These are phyloP conservation scores for Solanum virginianum DNA, from an alignment of 257 asterid species.

Conservation along the genomic window DNA sequence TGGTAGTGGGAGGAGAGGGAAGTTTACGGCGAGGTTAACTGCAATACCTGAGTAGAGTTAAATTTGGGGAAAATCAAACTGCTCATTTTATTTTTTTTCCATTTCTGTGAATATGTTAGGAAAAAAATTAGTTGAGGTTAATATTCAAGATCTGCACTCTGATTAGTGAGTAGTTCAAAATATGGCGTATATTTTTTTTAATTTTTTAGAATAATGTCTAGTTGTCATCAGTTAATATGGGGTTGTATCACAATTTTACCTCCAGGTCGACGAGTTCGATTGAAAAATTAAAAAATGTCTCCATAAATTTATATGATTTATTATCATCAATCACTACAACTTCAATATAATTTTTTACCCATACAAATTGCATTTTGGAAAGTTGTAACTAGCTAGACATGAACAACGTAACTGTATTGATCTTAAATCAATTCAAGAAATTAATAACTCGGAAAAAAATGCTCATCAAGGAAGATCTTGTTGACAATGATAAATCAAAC, in stretches of 20 bases:
- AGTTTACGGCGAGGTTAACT: constrained; percentile 33
- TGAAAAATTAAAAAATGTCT: not conserved
- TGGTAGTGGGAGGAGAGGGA: constrained; percentile 28
- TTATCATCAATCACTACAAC: not conserved
- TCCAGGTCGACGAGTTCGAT: not conserved
- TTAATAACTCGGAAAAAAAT: too few relatives aligned
- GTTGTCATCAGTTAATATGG: not conserved
- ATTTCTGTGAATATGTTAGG: constrained; percentile 12
- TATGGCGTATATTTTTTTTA: not conserved
- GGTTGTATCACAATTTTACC: constrained; percentile 13
- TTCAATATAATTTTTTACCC: not conserved
- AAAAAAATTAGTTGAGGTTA: not conserved
- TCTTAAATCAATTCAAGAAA: too few relatives aligned
- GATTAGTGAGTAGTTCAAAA: not conserved
- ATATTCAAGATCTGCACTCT: not conserved
- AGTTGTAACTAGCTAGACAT: too few relatives aligned
- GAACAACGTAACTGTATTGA: too few relatives aligned
- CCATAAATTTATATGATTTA: not conserved
- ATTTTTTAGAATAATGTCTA: not conserved
- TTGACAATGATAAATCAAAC: not conserved
- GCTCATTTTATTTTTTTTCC: not conserved
- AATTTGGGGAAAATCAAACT: not conserved
- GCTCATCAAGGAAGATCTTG: not conserved
- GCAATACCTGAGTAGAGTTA: constrained; percentile 71
- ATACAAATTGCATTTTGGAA: too few relatives aligned